Conservation (phyloP, 2,329 filamentous ascomycete genomes). For the Cytospora piceicola region DNA sequence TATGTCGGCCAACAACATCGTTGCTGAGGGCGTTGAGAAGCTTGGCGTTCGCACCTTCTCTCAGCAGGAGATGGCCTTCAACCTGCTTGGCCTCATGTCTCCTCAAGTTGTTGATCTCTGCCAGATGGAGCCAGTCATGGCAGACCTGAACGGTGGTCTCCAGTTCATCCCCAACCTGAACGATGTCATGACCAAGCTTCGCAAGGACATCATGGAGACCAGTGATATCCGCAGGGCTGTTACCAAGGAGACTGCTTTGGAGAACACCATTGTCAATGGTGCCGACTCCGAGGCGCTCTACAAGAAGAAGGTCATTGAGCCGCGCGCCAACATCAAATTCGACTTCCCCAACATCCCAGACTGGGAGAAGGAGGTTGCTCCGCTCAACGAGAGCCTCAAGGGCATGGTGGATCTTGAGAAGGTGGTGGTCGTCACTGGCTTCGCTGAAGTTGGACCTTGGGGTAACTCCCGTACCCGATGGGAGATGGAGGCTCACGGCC, state of each 20-base stretch:
- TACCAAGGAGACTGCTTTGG: slow-evolving; percentile 91
- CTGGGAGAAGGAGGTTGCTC: slow-evolving; percentile 89
- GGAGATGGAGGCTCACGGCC: slow-evolving; percentile 98
- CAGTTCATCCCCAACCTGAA: slow-evolving; percentile 98
- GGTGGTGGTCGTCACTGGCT: slow-evolving; percentile 96
- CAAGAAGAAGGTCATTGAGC: slow-evolving; percentile 91
- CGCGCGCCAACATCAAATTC: slow-evolving; percentile 96
- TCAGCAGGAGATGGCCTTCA: slow-evolving; percentile 99
- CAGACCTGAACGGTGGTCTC: slow-evolving; percentile 94
- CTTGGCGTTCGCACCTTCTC: slow-evolving; percentile 98
- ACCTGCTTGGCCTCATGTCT: slow-evolving; percentile 93
- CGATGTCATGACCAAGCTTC: slow-evolving; percentile 87
- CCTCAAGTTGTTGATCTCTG: slow-evolving; percentile 93
- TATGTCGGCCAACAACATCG: slow-evolving; percentile 97
- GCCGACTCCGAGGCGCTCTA: slow-evolving; percentile 90
- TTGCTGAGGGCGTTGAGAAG: slow-evolving; percentile 94
- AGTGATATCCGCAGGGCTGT: slow-evolving; percentile 93
- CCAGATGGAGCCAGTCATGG: slow-evolving; percentile 93
- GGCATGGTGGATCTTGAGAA: slow-evolving; percentile 99
- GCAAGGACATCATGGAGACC: slow-evolving; percentile 92
- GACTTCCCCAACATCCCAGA: slow-evolving; percentile 89
- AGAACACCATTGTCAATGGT: slow-evolving; percentile 97
- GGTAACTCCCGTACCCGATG: slow-evolving; percentile 97
- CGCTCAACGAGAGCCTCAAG: slow-evolving; percentile 85
- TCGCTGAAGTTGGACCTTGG: slow-evolving; percentile 95